These are phyloP conservation scores for Platismatia glauca DNA, from an alignment of 495 filamentous ascomycete species.

Conservation along the genomic window DNA sequence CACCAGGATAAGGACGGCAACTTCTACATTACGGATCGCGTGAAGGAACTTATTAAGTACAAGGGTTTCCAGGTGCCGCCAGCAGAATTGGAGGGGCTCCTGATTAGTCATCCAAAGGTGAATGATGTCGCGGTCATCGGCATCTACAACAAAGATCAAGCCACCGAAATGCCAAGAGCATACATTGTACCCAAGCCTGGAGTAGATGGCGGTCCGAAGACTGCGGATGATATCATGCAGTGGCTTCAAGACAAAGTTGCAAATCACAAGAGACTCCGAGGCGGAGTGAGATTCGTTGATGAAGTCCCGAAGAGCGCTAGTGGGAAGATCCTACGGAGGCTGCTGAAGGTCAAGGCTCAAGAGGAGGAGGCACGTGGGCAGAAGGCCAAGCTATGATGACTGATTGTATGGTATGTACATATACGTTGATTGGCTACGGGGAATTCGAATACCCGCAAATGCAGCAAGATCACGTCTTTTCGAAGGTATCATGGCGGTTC, in stretches of 20 bases:
- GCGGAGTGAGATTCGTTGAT: constrained; percentile 75
- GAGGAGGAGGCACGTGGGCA: constrained; percentile 34
- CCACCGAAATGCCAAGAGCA: constrained; percentile 75
- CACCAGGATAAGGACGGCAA: constrained; percentile 52
- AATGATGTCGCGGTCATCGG: constrained; percentile 81
- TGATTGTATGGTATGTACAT: background rate
- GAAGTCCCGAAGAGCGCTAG: constrained; percentile 74
- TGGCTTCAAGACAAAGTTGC: constrained; percentile 59
- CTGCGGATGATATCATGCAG: constrained; percentile 50
- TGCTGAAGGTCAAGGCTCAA: constrained; percentile 48
- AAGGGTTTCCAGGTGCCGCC: constrained; percentile 78
- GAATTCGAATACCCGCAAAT: background rate
- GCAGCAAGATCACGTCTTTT: background rate
- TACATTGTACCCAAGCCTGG: constrained; percentile 63
- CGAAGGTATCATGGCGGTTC: background rate
- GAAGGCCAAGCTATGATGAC: constrained; percentile 24
- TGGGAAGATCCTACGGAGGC: constrained; percentile 79
- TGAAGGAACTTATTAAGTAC: constrained; percentile 90
- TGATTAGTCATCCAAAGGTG: constrained; percentile 62
- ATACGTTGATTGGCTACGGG: background rate
- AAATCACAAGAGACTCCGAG: constrained; percentile 67
- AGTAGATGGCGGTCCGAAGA: constrained; percentile 41
- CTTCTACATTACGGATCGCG: constrained; percentile 71
- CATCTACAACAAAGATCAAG: constrained; percentile 57
- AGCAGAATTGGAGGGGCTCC: constrained; percentile 75